Evolutionary conservation across 345 rosid genomes (phyloP), one percentile per base, ranked within the genome.

Genomic region (Hypericum perforatum): DNA sequence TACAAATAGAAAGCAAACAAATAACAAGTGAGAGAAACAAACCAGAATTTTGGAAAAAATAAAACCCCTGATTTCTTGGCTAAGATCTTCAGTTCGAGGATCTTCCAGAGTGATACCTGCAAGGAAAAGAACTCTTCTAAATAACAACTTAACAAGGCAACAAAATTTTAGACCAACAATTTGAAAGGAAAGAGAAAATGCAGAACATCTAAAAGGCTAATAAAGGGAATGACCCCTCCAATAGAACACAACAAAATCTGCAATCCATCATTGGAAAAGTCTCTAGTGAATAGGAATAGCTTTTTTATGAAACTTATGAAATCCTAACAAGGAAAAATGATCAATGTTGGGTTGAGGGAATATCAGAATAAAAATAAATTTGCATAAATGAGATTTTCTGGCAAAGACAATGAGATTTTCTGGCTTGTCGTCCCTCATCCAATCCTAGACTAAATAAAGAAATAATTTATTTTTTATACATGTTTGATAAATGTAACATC

Each of bases 61-160:
- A 71, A 92, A 92, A n/a, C 98, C 98, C 75, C 97, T 80, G 75
- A 92, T 95, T 75, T 92, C 98, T 76, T 92, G 98, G 58, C 86
- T 89, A 64, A 92, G 98, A 77, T 88, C 98, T 82, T 92, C 98
- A 59, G 84, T 88, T 63, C 84, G 90, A 13, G 97, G 95, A 73
- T 92, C 98, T 76, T 92, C 98, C 55, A 89, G 74, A 50, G 82
- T 88, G 61, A 88, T 82, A 76, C 97, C 98, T 92, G 89, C 72
- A 80, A 66, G 64, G 15, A 44, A 10, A 38, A 52, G 14, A 3
- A 51, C 49, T 16, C 41, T 54, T 46, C 38, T 49, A 49, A 16
- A 5, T 49, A 7, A 10, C 37, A 7, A 8, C 12, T 46, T 7
- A 11, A 8, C 8, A 11, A 48, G 32, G 52, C 32, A 48, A 48